Conservation (phyloP, 495 filamentous ascomycete species). For the Penicillium subrubescens region DNA sequence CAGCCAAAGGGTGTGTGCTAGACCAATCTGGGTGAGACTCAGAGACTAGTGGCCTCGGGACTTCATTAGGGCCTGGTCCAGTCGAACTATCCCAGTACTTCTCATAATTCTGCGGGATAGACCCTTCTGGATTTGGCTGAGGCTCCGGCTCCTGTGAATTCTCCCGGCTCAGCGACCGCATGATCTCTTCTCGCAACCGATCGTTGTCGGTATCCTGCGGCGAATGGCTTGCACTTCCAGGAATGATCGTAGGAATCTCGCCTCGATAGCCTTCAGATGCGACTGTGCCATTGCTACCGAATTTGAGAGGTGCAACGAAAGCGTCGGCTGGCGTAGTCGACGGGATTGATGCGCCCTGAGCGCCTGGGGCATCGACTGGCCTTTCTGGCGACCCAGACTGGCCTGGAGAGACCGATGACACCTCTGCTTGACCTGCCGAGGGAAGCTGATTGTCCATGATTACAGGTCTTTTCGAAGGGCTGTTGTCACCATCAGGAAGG, state of each 20-base stretch:
- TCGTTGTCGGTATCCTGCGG: conserved; percentile 73
- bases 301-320: conserved; percentile 42
- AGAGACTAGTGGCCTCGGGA: conserved; percentile 17
- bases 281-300: conserved; percentile 26
- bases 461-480: conserved; percentile 60
- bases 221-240: conserved; percentile 57
- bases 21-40: conserved; percentile 22
- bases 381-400: conserved; percentile 13
- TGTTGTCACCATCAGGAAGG: conserved; percentile 62
- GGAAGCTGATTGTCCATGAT: conserved; percentile 47
- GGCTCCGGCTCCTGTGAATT: conserved; percentile 38
- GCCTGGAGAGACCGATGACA: conserved; percentile 40
- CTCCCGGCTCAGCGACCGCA: conserved; percentile 67
- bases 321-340: conserved; percentile 42
- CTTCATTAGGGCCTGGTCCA: conserved; percentile 12
- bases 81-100: conserved; percentile 55
- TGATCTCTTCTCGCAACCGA: conserved; percentile 76
- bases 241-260: conserved; percentile 50
- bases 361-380: not conserved
- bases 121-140: conserved; percentile 41
- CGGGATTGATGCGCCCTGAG: conserved; percentile 13
- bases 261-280: conserved; percentile 24
- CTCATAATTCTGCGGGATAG: conserved; percentile 61
- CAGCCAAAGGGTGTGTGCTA: conserved; percentile 14
- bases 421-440: conserved; percentile 44